Evolutionary conservation across 345 rosid species (phyloP).

Genomic region (Dimocarpus longan): DNA sequence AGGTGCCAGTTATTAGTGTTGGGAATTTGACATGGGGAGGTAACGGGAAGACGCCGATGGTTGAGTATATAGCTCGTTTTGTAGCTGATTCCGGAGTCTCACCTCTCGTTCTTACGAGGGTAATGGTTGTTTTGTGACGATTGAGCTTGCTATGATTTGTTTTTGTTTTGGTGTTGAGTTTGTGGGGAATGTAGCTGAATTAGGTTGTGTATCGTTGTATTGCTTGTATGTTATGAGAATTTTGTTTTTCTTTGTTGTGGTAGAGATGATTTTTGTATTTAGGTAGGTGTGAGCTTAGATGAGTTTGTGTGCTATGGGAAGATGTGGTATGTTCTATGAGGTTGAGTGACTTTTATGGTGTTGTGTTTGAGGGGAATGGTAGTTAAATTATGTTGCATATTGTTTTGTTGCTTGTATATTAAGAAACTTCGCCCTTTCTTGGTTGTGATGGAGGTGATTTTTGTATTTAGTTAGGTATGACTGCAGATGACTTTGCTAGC

Average conservation of each 20-base stretch:
- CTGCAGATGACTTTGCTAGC: no score
- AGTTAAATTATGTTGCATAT: background rate
- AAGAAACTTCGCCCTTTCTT: background rate
- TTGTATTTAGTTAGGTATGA: no score
- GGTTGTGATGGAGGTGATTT: background rate
- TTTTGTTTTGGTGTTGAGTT: background rate
- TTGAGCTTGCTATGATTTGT: background rate
- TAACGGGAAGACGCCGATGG: slow-evolving; percentile 96
- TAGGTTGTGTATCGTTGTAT: background rate
- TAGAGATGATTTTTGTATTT: background rate
- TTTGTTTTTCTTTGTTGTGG: background rate
- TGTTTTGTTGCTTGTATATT: background rate
- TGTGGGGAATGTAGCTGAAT: background rate
- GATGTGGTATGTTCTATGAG: no score
- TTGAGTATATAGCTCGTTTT: slow-evolving; percentile 55
- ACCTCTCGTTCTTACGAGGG: slow-evolving; percentile 83
- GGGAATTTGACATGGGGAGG: slow-evolving; percentile 97
- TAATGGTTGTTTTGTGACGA: slow-evolving; percentile 18
- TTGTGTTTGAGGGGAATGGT: background rate
- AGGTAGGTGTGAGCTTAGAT: no score
- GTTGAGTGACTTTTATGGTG: no score
- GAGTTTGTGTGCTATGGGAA: no score
- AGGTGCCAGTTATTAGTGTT: slow-evolving; percentile 83
- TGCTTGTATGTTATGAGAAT: background rate
- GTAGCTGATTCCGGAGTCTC: slow-evolving; percentile 59